Percentiles rank a stretch among this genome's conserved stretches.
phyloP scores from a whole-genome alignment of 768 basidiomycete genomes.

The Lactarius evosmus region DNA sequence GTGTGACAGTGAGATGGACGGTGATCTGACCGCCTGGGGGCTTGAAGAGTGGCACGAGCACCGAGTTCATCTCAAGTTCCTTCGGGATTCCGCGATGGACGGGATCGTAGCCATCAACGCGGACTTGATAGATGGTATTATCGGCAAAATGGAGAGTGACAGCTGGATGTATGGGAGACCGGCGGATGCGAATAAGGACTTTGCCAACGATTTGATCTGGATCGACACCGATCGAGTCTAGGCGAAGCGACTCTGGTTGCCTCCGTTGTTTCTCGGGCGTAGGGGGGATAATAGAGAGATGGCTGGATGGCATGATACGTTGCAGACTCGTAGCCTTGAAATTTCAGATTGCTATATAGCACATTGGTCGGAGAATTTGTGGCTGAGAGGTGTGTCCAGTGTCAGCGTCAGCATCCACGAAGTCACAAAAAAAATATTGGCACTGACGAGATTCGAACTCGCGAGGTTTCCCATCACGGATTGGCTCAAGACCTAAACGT shows the following conservation, averaged over 20 bases:
- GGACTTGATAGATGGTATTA: slow-evolving; percentile 40
- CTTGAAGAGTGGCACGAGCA: slow-evolving; percentile 41
- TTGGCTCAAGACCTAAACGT: slow-evolving; percentile 47
- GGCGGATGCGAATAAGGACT: slow-evolving; percentile 34
- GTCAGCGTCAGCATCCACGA: background rate
- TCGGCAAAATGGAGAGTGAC: slow-evolving; percentile 40
- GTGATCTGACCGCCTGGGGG: slow-evolving; percentile 34
- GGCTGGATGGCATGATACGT: slow-evolving; percentile 4
- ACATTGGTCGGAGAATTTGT: slow-evolving; percentile 15
- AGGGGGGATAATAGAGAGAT: slow-evolving; percentile 10
- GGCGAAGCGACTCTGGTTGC: slow-evolving; percentile 23
- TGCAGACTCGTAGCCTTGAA: background rate
- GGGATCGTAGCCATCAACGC: slow-evolving; percentile 64
- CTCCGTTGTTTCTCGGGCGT: slow-evolving; percentile 16
- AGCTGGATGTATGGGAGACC: slow-evolving; percentile 36
- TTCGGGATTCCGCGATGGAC: slow-evolving; percentile 55
- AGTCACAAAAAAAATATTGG: slow-evolving; percentile 34
- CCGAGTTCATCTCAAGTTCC: slow-evolving; percentile 51
- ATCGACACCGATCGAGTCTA: slow-evolving; percentile 32
- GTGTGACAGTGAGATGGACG: slow-evolving; percentile 43
- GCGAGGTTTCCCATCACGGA: slow-evolving; percentile 59
- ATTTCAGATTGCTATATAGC: slow-evolving; percentile 11
- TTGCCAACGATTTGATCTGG: slow-evolving; percentile 36
- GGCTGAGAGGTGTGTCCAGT: slow-evolving; percentile 1
- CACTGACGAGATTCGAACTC: slow-evolving; percentile 61